Evolutionary conservation across 2,329 filamentous ascomycete genomes (phyloP).

Genomic region (Verticillium longisporum): DNA sequence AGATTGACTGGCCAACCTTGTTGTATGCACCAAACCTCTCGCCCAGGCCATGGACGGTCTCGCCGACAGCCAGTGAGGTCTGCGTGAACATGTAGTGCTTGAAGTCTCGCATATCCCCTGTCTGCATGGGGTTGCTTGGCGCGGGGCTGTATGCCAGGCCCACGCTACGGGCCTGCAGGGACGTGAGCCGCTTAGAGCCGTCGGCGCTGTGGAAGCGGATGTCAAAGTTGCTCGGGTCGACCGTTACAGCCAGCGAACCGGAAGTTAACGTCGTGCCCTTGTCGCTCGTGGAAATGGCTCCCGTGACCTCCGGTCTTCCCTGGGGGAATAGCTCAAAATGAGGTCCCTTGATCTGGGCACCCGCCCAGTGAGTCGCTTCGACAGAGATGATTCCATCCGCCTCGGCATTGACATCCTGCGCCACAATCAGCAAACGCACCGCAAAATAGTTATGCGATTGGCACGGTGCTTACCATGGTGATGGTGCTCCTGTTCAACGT

Average conservation of each 20-base stretch:
- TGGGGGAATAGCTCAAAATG: slow-evolving; percentile 30
- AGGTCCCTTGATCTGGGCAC: slow-evolving; percentile 27
- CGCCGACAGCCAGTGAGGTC: slow-evolving; percentile 48
- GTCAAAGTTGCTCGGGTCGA: slow-evolving; percentile 28
- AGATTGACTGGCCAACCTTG: slow-evolving; percentile 65
- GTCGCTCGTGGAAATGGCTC: slow-evolving; percentile 19
- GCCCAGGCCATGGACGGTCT: slow-evolving; percentile 67
- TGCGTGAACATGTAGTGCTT: slow-evolving; percentile 52
- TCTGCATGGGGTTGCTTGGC: slow-evolving; percentile 25
- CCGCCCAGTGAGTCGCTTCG: slow-evolving; percentile 31
- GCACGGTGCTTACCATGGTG: slow-evolving; percentile 21
- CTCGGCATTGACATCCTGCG: slow-evolving; percentile 24
- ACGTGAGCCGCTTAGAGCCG: slow-evolving; percentile 27
- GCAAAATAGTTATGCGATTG: not conserved
- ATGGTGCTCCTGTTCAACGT: slow-evolving; percentile 49
- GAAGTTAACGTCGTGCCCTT: slow-evolving; percentile 28
- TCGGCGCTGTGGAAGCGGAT: slow-evolving; percentile 30
- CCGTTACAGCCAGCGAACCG: slow-evolving; percentile 26
- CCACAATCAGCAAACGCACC: not conserved
- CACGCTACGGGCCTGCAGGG: slow-evolving; percentile 29
- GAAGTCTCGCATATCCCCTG: slow-evolving; percentile 31
- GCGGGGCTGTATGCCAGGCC: slow-evolving; percentile 28
- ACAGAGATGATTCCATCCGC: slow-evolving; percentile 32
- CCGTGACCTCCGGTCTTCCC: slow-evolving; percentile 21
- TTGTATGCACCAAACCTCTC: slow-evolving; percentile 73